Percentiles rank a stretch among this genome's conserved stretches.
Evolutionary conservation across 225 moss, liverwort and hornwort species (phyloP).

Genomic region (Climacium dendroides): DNA sequence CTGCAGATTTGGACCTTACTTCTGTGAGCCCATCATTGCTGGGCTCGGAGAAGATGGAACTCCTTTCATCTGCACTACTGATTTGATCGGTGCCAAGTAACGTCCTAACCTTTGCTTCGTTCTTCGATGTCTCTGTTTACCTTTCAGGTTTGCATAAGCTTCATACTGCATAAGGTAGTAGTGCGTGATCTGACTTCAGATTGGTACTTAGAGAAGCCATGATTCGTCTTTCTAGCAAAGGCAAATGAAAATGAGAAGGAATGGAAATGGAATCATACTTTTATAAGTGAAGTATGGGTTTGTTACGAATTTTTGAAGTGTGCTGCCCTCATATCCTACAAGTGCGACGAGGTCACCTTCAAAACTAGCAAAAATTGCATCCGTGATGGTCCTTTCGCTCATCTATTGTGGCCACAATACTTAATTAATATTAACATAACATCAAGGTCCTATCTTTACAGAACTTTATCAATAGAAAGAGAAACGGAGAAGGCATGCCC

Average conservation of each 20-base stretch:
- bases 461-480: neutral
- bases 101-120: neutral
- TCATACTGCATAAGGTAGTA: neutral
- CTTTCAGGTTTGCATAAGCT: neutral
- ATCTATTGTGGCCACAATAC: neutral
- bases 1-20: conserved; percentile 88
- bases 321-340: neutral
- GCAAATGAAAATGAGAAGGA: neutral
- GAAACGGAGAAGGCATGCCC: neutral
- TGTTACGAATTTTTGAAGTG: neutral
- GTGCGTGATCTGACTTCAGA: neutral
- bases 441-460: neutral
- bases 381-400: neutral
- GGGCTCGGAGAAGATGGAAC: conserved; percentile 64
- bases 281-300: neutral
- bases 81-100: conserved; percentile 97
- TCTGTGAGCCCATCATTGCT: conserved; percentile 88
- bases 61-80: conserved; percentile 95
- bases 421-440: neutral
- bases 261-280: neutral
- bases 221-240: neutral
- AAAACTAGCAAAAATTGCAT: neutral
- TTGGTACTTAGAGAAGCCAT: neutral
- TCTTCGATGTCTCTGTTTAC: neutral
- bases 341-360: neutral